Evolutionary conservation across 768 basidiomycete species (phyloP).

Genomic region (Heimioporus sp.): DNA sequence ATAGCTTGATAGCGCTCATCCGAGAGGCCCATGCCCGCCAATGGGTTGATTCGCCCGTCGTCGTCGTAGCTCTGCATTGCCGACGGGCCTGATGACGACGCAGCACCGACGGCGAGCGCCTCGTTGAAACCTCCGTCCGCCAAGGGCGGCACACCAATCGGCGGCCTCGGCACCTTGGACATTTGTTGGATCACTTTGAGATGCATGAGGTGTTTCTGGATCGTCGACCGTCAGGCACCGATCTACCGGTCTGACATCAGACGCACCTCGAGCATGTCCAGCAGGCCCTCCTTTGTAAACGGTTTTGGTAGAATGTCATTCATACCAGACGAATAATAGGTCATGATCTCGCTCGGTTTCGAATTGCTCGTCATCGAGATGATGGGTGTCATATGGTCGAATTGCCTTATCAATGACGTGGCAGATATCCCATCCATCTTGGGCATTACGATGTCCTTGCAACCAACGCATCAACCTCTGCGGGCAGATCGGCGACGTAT

Average conservation of each 20-base stretch:
- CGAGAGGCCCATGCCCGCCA: constrained; percentile 83
- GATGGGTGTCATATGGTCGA: constrained; percentile 93
- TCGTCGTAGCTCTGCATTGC: constrained; percentile 31
- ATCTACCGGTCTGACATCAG: neutral
- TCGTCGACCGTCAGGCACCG: neutral
- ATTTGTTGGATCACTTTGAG: constrained; percentile 84
- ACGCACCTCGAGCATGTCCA: constrained; percentile 87
- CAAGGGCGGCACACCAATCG: constrained; percentile 64
- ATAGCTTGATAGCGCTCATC: constrained; percentile 87
- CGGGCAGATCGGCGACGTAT: neutral
- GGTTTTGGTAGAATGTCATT: constrained; percentile 97
- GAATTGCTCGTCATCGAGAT: constrained; percentile 98
- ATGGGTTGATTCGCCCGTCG: constrained; percentile 70
- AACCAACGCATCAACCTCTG: neutral
- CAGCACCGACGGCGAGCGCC: constrained; percentile 46
- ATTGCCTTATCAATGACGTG: constrained; percentile 90
- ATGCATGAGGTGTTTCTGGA: constrained; percentile 82
- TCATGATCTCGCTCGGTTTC: constrained; percentile 90
- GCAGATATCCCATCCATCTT: constrained; percentile 87
- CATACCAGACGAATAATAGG: constrained; percentile 75
- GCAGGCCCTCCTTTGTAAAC: constrained; percentile 89
- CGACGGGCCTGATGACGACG: constrained; percentile 13
- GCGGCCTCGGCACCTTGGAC: constrained; percentile 54
- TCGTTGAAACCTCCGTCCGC: constrained; percentile 53
- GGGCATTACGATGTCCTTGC: constrained; percentile 93